These are phyloP conservation scores for Trebouxia gelatinosa DNA, from an alignment of 163 green algal species.

Conservation along the genomic window DNA sequence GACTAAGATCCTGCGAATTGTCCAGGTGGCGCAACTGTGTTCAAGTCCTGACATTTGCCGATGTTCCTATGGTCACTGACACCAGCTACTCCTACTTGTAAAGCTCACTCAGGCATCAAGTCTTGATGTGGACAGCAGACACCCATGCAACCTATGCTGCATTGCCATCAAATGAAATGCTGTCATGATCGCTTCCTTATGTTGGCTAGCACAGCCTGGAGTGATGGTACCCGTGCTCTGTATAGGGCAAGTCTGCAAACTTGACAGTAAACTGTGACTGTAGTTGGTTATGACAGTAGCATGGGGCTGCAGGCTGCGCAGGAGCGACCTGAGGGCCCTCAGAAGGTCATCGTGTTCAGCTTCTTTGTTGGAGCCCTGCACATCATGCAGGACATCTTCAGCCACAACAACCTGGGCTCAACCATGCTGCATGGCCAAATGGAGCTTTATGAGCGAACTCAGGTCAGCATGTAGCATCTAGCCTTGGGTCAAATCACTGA, in stretches of 20 bases:
- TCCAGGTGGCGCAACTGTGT: neutral
- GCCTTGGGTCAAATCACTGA: too few species aligned
- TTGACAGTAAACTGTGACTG: neutral
- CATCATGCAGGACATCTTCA: slow-evolving; percentile 43
- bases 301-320: neutral
- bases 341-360: slow-evolving; percentile 22
- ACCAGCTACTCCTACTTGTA: neutral
- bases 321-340: neutral
- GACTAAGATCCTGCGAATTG: neutral
- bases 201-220: too few species aligned
- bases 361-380: slow-evolving; percentile 65
- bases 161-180: too few species aligned
- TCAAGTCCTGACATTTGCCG: too few species aligned
- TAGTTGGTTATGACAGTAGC: neutral
- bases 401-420: neutral
- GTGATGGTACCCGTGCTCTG: neutral
- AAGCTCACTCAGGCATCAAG: too few species aligned
- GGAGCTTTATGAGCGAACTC: neutral
- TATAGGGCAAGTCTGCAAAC: neutral
- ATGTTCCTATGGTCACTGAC: too few species aligned
- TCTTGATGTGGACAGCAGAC: too few species aligned
- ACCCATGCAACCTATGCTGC: too few species aligned
- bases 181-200: too few species aligned
- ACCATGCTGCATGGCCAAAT: slow-evolving; percentile 11
- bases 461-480: neutral